phyloP scores from a whole-genome alignment of 192 early-diverging fungal species.

The Thamnidium elegans region DNA sequence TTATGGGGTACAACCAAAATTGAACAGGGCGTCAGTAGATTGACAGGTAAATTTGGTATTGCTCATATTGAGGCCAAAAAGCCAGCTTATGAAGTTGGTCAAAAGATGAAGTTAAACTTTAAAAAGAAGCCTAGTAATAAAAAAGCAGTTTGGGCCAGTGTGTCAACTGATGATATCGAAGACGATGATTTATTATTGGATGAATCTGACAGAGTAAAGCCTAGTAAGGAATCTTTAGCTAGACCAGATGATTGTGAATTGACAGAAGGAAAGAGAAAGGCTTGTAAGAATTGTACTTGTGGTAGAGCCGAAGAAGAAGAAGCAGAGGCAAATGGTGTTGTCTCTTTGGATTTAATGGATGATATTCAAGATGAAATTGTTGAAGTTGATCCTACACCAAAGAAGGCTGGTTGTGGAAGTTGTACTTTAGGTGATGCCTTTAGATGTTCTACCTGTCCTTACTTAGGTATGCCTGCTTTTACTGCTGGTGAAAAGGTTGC shows the following conservation, averaged over 20 bases:
- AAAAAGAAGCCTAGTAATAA: constrained; percentile 58
- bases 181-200: constrained; percentile 87
- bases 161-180: constrained; percentile 79
- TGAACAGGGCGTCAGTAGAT: constrained; percentile 38
- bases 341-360: constrained; percentile 34
- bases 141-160: constrained; percentile 51
- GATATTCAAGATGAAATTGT: constrained; percentile 35
- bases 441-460: constrained; percentile 93
- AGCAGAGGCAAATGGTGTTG: constrained; percentile 54
- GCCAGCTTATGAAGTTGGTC: constrained; percentile 85
- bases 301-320: constrained; percentile 82
- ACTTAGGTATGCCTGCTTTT: constrained; percentile 96
- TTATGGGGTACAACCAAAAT: constrained; percentile 57
- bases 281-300: constrained; percentile 98
- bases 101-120: constrained; percentile 77
- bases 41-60: constrained; percentile 46
- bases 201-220: constrained; percentile 76
- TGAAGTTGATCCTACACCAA: constrained; percentile 45
- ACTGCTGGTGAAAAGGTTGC: constrained; percentile 91
- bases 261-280: constrained; percentile 73
- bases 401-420: constrained; percentile 54
- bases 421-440: constrained; percentile 98
- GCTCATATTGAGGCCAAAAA: constrained; percentile 63
- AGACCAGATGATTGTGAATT: constrained; percentile 74
- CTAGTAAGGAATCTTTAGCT: constrained; percentile 55